Conservation (phyloP, 768 basidiomycete species). For the Tulasnella calospora region DNA sequence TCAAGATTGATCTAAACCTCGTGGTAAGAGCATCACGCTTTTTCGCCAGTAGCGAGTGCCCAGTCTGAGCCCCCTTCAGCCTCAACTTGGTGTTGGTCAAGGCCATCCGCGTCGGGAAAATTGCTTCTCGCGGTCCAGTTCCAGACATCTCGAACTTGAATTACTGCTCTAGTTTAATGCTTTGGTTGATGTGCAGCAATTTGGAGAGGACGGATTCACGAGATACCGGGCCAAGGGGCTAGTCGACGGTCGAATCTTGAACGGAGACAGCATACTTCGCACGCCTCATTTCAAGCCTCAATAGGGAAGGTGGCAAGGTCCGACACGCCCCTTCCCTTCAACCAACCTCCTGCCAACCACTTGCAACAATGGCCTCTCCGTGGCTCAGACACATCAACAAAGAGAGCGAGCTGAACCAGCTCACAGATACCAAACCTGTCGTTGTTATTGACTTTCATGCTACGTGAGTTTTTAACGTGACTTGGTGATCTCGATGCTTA, state of each 20-base stretch:
- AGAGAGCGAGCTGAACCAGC: conserved; percentile 2
- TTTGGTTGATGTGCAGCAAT: too few species aligned
- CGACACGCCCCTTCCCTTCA: conserved; percentile 6
- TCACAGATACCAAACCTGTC: conserved; percentile 11
- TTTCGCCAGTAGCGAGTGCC: conserved; percentile 92
- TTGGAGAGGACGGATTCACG: background rate
- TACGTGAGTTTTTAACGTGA: conserved; percentile 9
- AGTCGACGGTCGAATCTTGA: background rate
- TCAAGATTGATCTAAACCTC: conserved; percentile 87
- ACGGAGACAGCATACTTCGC: background rate
- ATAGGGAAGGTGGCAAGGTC: background rate
- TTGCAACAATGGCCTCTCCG: conserved; percentile 11
- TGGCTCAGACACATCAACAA: conserved; percentile 14
- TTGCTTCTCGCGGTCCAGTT: conserved; percentile 80
- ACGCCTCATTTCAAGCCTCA: background rate
- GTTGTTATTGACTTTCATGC: conserved; percentile 24
- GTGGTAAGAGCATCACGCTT: conserved; percentile 96
- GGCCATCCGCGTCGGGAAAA: conserved; percentile 97
- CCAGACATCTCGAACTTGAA: conserved; percentile 63
- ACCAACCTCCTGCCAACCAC: conserved; percentile 2
- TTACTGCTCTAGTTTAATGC: too few species aligned
- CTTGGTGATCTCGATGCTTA: background rate
- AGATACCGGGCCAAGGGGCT: background rate
- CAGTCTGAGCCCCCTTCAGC: conserved; percentile 88
- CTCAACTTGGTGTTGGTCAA: conserved; percentile 87